These are phyloP conservation scores for Mrakiaceae sp. DNA, from an alignment of 1,284 basidiomycete genomes.

Conservation along the genomic window DNA sequence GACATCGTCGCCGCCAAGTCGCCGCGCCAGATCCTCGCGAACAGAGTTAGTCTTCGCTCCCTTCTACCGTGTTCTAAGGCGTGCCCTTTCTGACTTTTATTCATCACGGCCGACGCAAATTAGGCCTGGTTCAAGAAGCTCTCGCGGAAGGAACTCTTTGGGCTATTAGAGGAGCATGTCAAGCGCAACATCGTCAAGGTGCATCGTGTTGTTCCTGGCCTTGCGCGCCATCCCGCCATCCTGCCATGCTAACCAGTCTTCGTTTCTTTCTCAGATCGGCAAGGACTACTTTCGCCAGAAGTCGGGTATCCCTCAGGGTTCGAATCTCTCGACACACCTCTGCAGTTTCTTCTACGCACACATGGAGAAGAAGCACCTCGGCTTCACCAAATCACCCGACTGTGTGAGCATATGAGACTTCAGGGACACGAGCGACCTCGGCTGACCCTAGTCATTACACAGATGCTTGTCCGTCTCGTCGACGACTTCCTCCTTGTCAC, in stretches of 20 bases:
- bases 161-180: conserved; percentile 77
- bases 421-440: not conserved
- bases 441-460: not conserved
- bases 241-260: not conserved
- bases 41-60: conserved; percentile 46
- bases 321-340: conserved; percentile 72
- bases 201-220: conserved; percentile 12
- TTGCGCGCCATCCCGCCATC: no score
- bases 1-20: conserved; percentile 51
- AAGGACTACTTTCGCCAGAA: conserved; percentile 46
- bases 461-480: conserved; percentile 73
- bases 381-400: conserved; percentile 47
- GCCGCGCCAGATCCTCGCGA: conserved; percentile 70
- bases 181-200: conserved; percentile 84
- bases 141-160: conserved; percentile 48
- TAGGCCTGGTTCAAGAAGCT: not conserved
- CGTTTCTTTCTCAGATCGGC: conserved; percentile 22
- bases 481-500: conserved; percentile 93
- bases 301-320: conserved; percentile 92
- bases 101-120: no score
- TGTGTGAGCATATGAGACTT: conserved; percentile 44
- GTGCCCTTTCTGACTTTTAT: no score
- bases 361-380: conserved; percentile 57
- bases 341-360: conserved; percentile 93
- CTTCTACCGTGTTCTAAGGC: not conserved